Evolutionary conservation across 805 yeast genomes (phyloP).

Genomic region (Starmera caribaea): DNA sequence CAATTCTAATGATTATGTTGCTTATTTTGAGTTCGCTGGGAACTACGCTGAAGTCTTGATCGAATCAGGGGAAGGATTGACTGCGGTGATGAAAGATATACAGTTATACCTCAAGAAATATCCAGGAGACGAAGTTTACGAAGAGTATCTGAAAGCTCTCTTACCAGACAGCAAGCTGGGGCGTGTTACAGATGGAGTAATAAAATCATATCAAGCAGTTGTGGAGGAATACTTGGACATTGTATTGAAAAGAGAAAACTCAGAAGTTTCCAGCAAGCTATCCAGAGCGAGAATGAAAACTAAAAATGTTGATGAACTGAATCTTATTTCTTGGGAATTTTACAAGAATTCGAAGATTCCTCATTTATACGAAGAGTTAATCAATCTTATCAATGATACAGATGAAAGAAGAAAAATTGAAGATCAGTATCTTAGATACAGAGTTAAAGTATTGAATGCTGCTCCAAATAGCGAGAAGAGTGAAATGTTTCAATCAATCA

Average conservation of each 20-base stretch:
- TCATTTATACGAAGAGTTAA: slow-evolving; percentile 39
- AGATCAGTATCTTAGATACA: slow-evolving; percentile 46
- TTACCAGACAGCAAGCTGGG: slow-evolving; percentile 50
- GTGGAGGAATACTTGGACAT: slow-evolving; percentile 34
- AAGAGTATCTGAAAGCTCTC: slow-evolving; percentile 37
- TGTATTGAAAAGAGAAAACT: slow-evolving; percentile 29
- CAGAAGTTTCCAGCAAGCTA: slow-evolving; percentile 27
- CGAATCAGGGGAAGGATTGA: slow-evolving; percentile 33
- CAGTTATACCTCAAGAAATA: slow-evolving; percentile 33
- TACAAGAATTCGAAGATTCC: slow-evolving; percentile 44
- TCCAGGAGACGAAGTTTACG: slow-evolving; percentile 24
- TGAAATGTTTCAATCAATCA: slow-evolving; percentile 30
- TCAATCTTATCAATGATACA: slow-evolving; percentile 57
- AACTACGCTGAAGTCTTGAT: slow-evolving; percentile 32
- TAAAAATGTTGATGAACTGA: slow-evolving; percentile 14
- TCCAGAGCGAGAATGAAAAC: slow-evolving; percentile 39
- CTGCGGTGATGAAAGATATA: slow-evolving; percentile 40
- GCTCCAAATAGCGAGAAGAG: slow-evolving; percentile 38
- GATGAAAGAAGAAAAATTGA: slow-evolving; percentile 48
- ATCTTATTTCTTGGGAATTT: slow-evolving; percentile 36
- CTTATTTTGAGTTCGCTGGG: slow-evolving; percentile 39
- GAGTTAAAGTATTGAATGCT: slow-evolving; percentile 41
- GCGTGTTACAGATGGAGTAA: slow-evolving; percentile 36
- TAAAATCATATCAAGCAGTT: slow-evolving; percentile 38
- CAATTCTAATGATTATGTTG: slow-evolving; percentile 25